Conservation (phyloP, 495 filamentous ascomycete genomes). For the Lineolata rhizophorae region DNA sequence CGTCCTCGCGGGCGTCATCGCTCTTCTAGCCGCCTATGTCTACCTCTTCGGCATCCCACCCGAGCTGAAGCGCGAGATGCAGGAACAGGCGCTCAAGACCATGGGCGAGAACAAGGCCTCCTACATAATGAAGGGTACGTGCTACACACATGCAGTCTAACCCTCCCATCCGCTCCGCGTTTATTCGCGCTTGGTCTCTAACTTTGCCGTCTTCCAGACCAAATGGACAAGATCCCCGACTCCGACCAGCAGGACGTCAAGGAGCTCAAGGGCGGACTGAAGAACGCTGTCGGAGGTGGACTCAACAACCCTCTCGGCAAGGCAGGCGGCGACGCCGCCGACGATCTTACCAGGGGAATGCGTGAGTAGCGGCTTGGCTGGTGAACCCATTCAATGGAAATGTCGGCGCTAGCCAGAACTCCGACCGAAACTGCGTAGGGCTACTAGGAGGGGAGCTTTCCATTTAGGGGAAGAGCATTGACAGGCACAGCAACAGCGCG, state of each 20-base stretch:
- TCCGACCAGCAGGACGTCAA: conserved; percentile 20
- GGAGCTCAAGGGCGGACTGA: conserved; percentile 15
- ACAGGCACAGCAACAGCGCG: too few relatives aligned
- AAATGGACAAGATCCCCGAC: conserved; percentile 17
- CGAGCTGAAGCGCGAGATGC: conserved; percentile 19
- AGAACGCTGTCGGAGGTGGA: conserved; percentile 14
- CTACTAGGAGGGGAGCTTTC: too few relatives aligned
- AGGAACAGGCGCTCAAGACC: conserved; percentile 25
- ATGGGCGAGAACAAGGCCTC: conserved; percentile 31
- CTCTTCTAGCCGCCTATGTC: conserved; percentile 6
- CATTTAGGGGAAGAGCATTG: too few relatives aligned
- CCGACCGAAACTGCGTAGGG: too few relatives aligned
- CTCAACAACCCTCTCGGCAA: conserved; percentile 20
- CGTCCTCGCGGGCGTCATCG: conserved; percentile 9
- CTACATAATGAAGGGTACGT: conserved; percentile 16
- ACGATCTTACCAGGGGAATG: conserved; percentile 11
- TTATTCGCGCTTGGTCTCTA: not conserved
- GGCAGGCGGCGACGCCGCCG: conserved; percentile 12
- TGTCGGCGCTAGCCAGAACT: too few relatives aligned
- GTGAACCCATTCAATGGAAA: too few relatives aligned
- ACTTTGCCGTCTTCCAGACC: conserved; percentile 7
- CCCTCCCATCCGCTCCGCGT: not conserved
- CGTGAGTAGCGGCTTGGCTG: too few relatives aligned
- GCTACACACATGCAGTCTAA: conserved; percentile 1
- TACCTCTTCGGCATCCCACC: conserved; percentile 20